Conservation (phyloP, 1,284 basidiomycete species). For the Apiotrichum laibachii region DNA sequence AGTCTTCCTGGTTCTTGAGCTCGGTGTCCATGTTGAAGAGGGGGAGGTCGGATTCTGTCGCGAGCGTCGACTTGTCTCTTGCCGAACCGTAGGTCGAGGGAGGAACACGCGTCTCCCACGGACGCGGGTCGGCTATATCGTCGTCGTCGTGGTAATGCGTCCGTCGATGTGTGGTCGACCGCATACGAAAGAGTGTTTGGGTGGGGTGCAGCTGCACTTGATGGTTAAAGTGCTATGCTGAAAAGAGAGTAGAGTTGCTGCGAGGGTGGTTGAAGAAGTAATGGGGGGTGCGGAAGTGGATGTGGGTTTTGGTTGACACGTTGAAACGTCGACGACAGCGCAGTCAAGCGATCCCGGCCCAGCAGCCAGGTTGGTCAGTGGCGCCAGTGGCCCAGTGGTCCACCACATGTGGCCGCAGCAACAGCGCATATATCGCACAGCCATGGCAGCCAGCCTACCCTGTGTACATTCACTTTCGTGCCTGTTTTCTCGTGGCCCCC, state of each 20-base stretch:
- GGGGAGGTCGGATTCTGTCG: conserved; percentile 14
- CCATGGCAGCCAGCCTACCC: no score
- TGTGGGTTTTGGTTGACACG: not conserved
- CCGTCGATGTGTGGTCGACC: conserved; percentile 25
- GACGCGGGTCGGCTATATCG: conserved; percentile 42
- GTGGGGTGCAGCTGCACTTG: not conserved
- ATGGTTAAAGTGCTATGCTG: not conserved
- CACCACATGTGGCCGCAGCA: no score
- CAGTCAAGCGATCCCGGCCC: not conserved
- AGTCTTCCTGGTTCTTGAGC: conserved; percentile 9
- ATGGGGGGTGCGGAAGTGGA: not conserved
- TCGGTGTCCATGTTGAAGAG: conserved; percentile 21
- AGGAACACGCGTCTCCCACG: conserved; percentile 43
- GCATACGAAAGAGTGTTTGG: conserved; percentile 12
- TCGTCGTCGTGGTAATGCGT: conserved; percentile 29
- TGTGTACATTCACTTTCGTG: no score
- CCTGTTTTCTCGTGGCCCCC: no score
- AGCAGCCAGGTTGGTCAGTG: not conserved
- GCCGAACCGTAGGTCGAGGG: conserved; percentile 39
- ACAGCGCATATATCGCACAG: no score
- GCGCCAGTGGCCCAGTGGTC: no score
- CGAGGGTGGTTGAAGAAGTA: not conserved
- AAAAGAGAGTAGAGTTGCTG: not conserved
- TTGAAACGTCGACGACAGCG: not conserved
- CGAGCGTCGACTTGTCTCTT: conserved; percentile 10